Percentiles rank a stretch among this genome's conserved stretches.
Conservation (phyloP, 140 eudicot genomes). For the Stevia rebaudiana region DNA sequence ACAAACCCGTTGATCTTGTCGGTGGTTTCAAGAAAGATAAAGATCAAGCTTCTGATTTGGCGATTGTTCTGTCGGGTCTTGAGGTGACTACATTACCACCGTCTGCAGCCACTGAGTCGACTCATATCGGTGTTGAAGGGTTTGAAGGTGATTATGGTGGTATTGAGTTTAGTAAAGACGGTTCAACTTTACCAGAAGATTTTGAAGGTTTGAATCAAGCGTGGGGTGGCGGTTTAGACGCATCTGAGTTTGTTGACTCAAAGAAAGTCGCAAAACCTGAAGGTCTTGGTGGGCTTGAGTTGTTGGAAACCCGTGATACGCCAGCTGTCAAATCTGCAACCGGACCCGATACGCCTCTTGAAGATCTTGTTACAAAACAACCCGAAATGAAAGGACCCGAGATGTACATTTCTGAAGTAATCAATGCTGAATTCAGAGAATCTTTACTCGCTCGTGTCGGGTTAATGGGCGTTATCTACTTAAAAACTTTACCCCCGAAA, state of each 20-base stretch:
- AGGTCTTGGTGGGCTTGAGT: slow-evolving; percentile 95
- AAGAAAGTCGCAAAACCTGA: slow-evolving; percentile 54
- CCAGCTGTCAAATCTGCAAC: slow-evolving; percentile 43
- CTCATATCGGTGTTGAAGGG: slow-evolving; percentile 94
- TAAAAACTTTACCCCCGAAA: slow-evolving; percentile 77
- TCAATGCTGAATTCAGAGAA: slow-evolving; percentile 82
- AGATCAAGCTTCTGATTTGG: slow-evolving; percentile 52
- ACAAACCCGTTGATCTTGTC: slow-evolving; percentile 74
- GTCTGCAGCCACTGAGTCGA: slow-evolving; percentile 85
- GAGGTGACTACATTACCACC: slow-evolving; percentile 95
- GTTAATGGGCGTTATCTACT: slow-evolving; percentile 56
- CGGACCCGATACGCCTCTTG: slow-evolving; percentile 59
- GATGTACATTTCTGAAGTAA: slow-evolving; percentile 68
- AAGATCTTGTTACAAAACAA: slow-evolving; percentile 61
- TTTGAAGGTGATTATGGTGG: slow-evolving; percentile 98
- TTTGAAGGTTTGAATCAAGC: slow-evolving; percentile 94
- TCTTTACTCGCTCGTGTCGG: slow-evolving; percentile 81
- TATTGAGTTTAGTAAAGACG: slow-evolving; percentile 79
- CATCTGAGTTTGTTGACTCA: slow-evolving; percentile 79
- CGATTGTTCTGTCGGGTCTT: slow-evolving; percentile 85
- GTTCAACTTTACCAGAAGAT: slow-evolving; percentile 75
- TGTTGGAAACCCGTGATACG: slow-evolving; percentile 55
- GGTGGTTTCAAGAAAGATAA: slow-evolving; percentile 92
- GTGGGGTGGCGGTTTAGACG: slow-evolving; percentile 98
- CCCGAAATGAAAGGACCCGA: slow-evolving; percentile 94